Percentiles rank a stretch among this genome's conserved stretches.
These are phyloP conservation scores for Eucalyptus dawsonii DNA, from an alignment of 345 rosid genomes.

Conservation along the genomic window DNA sequence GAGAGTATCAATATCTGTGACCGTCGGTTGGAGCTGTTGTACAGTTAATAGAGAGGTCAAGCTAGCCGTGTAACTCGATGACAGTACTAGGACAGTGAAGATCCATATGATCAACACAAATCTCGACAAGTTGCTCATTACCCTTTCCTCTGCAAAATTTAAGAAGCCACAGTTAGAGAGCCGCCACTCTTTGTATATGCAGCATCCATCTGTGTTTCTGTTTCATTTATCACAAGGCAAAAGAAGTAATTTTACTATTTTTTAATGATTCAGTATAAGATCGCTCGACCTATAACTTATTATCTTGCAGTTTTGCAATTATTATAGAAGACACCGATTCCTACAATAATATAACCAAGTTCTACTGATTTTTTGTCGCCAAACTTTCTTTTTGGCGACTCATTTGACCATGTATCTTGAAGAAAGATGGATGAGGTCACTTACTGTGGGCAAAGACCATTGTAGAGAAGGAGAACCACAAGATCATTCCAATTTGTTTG, in stretches of 20 bases:
- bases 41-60: conserved; percentile 7
- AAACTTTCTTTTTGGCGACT: neutral
- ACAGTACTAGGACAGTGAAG: neutral
- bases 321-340: neutral
- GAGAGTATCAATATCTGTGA: neutral
- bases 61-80: conserved; percentile 8
- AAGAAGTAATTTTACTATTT: neutral
- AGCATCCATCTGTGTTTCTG: neutral
- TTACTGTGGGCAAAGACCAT: conserved; percentile 25
- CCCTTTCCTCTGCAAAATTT: conserved; percentile 2
- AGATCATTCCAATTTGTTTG: conserved; percentile 5
- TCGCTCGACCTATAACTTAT: neutral
- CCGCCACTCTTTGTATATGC: neutral
- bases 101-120: conserved; percentile 9
- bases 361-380: neutral
- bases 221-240: neutral
- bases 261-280: neutral
- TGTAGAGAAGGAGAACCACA: conserved; percentile 21
- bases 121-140: neutral
- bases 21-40: conserved; percentile 3
- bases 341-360: neutral
- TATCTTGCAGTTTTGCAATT: neutral
- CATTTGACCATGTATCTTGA: neutral
- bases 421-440: neutral
- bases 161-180: neutral